A percentile compares a stretch with the other conserved stretches of the same genome.
Conservation (phyloP, 495 filamentous ascomycete genomes). For the Astrothelium macrocarpum region DNA sequence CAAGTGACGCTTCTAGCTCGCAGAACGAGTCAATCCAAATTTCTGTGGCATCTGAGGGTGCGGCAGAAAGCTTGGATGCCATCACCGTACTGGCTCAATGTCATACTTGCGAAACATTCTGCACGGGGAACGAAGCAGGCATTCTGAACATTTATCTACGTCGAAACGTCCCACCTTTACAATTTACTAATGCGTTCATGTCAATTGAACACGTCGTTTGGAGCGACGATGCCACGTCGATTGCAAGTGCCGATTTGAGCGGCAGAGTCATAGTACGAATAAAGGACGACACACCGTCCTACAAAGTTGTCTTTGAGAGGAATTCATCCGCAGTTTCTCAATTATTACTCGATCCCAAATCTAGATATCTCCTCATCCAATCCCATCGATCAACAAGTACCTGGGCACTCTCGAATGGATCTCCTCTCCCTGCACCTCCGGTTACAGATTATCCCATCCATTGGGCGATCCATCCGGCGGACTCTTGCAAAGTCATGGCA, state of each 20-base stretch:
- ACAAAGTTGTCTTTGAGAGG: neutral
- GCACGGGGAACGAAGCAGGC: neutral
- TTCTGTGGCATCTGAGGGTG: neutral
- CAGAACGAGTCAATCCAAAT: neutral
- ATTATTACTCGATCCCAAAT: neutral
- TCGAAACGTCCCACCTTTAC: neutral
- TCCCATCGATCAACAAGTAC: neutral
- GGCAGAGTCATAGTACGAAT: neutral
- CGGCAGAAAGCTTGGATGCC: neutral
- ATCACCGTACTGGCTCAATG: neutral
- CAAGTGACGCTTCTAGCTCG: neutral
- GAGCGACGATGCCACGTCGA: neutral
- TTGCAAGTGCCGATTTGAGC: neutral
- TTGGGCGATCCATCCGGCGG: neutral
- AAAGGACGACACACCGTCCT: neutral
- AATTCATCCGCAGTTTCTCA: neutral
- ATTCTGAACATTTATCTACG: neutral
- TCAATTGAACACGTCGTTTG: neutral
- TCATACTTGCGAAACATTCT: neutral
- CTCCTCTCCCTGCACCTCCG: neutral
- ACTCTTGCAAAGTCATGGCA: neutral
- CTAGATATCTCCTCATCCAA: neutral
- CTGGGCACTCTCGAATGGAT: neutral
- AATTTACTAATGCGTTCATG: neutral
- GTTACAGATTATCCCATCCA: neutral